These are phyloP conservation scores for Mycena sp. DNA, from an alignment of 1,284 basidiomycete species.

Conservation along the genomic window DNA sequence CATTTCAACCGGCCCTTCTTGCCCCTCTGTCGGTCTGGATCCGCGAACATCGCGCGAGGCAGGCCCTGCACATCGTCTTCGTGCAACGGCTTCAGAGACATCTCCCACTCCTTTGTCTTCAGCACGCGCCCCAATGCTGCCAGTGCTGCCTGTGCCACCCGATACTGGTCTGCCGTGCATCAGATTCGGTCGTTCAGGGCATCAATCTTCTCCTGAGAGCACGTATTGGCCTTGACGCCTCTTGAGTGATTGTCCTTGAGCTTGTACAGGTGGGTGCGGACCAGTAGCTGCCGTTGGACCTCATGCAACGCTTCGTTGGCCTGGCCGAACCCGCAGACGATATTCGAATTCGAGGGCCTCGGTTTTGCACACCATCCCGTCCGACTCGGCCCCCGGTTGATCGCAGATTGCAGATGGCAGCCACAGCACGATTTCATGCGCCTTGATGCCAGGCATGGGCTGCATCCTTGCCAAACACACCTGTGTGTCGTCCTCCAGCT, in stretches of 20 bases:
- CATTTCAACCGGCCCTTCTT: neutral
- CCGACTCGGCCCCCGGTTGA: neutral
- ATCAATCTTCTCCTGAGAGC: neutral
- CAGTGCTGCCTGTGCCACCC: neutral
- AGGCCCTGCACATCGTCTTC: neutral
- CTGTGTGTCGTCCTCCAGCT: neutral
- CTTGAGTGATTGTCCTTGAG: slow-evolving; percentile 14
- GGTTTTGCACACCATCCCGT: neutral
- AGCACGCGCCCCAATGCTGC: neutral
- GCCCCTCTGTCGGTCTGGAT: neutral
- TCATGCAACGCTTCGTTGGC: slow-evolving; percentile 12
- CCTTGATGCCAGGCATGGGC: slow-evolving; percentile 7
- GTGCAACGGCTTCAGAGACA: neutral
- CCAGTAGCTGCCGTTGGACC: slow-evolving; percentile 8
- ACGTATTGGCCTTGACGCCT: slow-evolving; percentile 1
- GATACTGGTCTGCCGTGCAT: neutral
- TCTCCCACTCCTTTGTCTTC: neutral
- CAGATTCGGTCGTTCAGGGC: neutral
- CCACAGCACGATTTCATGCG: neutral
- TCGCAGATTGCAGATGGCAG: neutral
- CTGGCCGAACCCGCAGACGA: slow-evolving; percentile 6
- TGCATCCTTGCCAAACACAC: neutral
- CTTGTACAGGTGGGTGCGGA: slow-evolving; percentile 20
- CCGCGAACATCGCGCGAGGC: neutral
- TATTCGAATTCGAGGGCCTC: slow-evolving; percentile 6